Evolutionary conservation across 2,329 filamentous ascomycete genomes (phyloP), one percentile per base, ranked within the genome.

Genomic region (Alternaria sp.): DNA sequence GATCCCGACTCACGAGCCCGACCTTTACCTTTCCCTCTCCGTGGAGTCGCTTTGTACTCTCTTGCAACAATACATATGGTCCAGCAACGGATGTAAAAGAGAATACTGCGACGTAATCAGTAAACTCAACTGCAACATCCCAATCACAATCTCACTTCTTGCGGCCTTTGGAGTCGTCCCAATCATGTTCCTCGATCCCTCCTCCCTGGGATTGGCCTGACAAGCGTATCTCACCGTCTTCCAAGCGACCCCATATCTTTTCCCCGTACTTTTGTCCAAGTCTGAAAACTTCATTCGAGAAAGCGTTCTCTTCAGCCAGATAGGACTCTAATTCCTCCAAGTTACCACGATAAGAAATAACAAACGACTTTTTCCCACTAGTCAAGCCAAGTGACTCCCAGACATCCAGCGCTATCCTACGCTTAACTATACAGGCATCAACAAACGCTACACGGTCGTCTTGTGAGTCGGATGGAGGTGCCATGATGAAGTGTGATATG

Each of bases 71-170:
- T 13, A 3, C 58, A 36, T 17, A 56, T 46, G 13, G 63, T 56
- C 60, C 63, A 65, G 41, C 63, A 65, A 5, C 56, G 63, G 34
- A 65, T 42, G n/a, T 53, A 60, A 13, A 61, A 65, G 3, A 45
- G 39, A 29, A 65, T 61, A 4, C 63, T 65, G 11, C 0, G 9
- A 13, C 7, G 2, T 3, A 4, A 9, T 65, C 14, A 65, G 39
- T 28, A 13, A 24, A 23, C 26, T 5, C 8, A 8, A 28, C 14
- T 14, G 28, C 10, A 8, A 5, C 5, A 11, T 9, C 9, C 10
- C 11, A 23, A 33, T 26, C 5, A 9, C 11, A 5, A 14, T 34
- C 56, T 62, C 29, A 65, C 63, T 14, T 53, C 11, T 55, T 39
- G 31, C 53, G 50, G 13, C 56, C 46, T 10, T 39, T 33, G 1